Base-by-base conservation (phyloP, 2,329 filamentous ascomycete genomes). In the Pyricularia grisea region DNA sequence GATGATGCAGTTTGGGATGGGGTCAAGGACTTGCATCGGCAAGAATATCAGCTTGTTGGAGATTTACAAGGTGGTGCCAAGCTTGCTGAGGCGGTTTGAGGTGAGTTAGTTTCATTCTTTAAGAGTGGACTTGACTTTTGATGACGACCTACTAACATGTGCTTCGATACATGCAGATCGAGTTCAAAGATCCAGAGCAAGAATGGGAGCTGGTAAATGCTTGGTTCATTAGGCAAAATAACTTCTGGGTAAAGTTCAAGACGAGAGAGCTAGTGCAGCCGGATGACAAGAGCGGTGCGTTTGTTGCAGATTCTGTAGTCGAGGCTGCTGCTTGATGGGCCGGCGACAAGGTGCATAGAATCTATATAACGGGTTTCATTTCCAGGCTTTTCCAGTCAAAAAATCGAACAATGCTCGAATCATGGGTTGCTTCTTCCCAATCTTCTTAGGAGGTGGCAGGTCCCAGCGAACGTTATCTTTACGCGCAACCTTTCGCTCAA, bases 1-100 rank as follows among this genome's bases (percentile, higher is more conserved):
- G n/a, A 88, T 91, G 88, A 82, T 91, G 76, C 89, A 92, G 73
- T 92, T 92, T 76, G 90, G 90, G 1, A 90, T 90, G 78, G 90
- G 90, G 0, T 85, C 86, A 12, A 79, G 90, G 73, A 92, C 90
- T 1, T 92, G 90, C 73, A 90, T 83, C 79, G 90, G 90, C 64
- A 88, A 87, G 82, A 89, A 89, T 70, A 88, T 89, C 66, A 86
- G 84, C 70, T 72, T 88, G 73, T 72, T 88, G 73, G 87, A 89
- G 80, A 87, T 89, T 69, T 88, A 89, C 76, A 89, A 89, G 80
- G 74, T 89, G 66, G 83, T 88, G 28, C 87, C 87, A 60, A 84
- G 80, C 68, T 74, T 92, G 74, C 76, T 92, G 77, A 80, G 88
- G 75, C 81, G 86, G 70, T 92, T 92, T 72, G 87, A 91, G 78